Base-by-base conservation (phyloP, 75 land plant species). In the Picea sitchensis region DNA sequence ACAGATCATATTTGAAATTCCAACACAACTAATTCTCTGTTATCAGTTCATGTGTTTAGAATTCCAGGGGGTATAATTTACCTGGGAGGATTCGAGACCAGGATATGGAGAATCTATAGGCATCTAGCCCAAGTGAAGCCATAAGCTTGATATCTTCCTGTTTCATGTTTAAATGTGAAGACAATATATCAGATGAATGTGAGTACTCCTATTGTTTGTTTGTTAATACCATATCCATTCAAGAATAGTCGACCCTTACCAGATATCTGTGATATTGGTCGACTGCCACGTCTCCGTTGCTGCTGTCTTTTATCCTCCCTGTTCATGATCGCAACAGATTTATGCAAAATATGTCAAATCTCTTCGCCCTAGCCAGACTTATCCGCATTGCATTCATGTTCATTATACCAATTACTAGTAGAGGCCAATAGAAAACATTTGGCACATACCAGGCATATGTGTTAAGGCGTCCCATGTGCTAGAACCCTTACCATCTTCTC, bases 121-220 rank as follows among this genome's bases (percentile, higher is more conserved):
- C 26, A 26, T 26, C 26, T 26, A 26, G 26, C 26, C 26, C 26
- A 26, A 26, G 26, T 26, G 26, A 26, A 26, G 0, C 26, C 26
- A 26, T 26, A 26, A 26, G 26, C 26, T 26, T 26, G 26, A 26
- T 26, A 26, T 87, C 85, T 30, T 91, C 91, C 93, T 54, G 81
- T 83, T 3, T 79, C 82, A 92, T 65, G 3, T 86, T 86, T n/a
- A n/a, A n/a, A 61, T 89, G 77, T 38, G 88, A 84, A 57, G 86
- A 79, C 61, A 89, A 23, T 9, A 87, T 61, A 68, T 87, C 79
- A 41, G 34, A 18, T 18, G 17, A 32, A 26, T 14, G 58, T 26
- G 58, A 7, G 58, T n/a, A 78, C 51, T 44, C 64, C 72, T 21
- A 8, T 26, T 26, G 26, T 26, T 51, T 30, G 23, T 65, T 20